Percentiles rank a stretch among this genome's conserved stretches.
Conservation (phyloP, 306 rosid genomes). For the Neltuma alba region DNA sequence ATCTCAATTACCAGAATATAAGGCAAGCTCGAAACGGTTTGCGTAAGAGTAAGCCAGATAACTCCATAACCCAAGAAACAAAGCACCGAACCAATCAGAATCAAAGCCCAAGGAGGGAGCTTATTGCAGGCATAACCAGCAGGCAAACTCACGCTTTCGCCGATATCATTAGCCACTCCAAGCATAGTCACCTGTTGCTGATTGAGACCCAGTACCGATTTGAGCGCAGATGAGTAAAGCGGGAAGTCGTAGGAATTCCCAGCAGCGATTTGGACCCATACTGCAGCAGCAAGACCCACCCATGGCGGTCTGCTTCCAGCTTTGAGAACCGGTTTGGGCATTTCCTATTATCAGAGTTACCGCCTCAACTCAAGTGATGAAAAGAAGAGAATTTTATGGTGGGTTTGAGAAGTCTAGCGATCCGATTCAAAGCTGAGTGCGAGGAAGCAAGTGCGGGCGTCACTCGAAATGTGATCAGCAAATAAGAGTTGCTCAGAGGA, state of each 20-base stretch:
- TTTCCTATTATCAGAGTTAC: neutral
- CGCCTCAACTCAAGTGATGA: neutral
- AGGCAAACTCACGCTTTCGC: conserved; percentile 64
- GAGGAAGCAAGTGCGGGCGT: neutral
- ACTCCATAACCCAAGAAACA: conserved; percentile 77
- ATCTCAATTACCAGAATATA: conserved; percentile 51
- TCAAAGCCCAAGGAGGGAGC: conserved; percentile 84
- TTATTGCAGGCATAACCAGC: conserved; percentile 82
- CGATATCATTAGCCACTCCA: conserved; percentile 84
- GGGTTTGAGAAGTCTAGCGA: neutral
- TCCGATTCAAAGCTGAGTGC: neutral
- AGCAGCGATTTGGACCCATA: conserved; percentile 75
- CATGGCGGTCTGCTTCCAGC: conserved; percentile 91
- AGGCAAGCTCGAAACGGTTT: conserved; percentile 59
- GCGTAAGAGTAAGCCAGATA: conserved; percentile 66
- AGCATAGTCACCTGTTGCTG: conserved; percentile 78
- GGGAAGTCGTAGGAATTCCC: conserved; percentile 70
- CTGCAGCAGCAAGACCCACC: conserved; percentile 93
- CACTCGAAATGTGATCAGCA: neutral
- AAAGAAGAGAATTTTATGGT: neutral
- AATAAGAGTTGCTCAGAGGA: neutral
- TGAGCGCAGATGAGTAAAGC: conserved; percentile 73
- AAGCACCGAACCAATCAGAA: conserved; percentile 61
- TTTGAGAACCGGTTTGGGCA: conserved; percentile 58
- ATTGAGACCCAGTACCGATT: conserved; percentile 67